Base-by-base conservation (phyloP, 441 rosid species). In the Syzygium malaccense region DNA sequence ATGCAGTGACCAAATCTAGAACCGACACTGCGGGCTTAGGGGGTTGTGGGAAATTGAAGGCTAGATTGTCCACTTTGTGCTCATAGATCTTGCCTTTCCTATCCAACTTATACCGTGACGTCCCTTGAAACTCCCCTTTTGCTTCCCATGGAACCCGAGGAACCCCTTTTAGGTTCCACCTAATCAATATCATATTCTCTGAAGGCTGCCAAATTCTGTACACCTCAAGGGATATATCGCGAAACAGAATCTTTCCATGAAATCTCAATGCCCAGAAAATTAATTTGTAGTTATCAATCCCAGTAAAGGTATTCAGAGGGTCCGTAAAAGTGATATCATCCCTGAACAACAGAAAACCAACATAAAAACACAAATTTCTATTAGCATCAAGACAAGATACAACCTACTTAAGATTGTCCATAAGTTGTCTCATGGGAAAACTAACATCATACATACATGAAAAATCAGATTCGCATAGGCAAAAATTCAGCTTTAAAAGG, bases 61-160 rank as follows among this genome's bases (percentile, higher is more conserved):
- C 99, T 90, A 97, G 91, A 88, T 96, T 97, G 91, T 97, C 99
- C 26, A 96, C 98, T 92, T 94, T 96, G 89, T 97, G 99, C 86
- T 95, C 98, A 33, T 97, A 97, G 78, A 95, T 96, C 92, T 95
- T 96, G 71, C 99, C 99, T 91, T 93, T 93, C 89, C 99, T 91
- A 91, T 97, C 98, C 91, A 97, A 92, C 91, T 96, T 96, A 92
- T 96, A 97, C 86, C 98, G 93, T n/a, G 99, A 96, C 88, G 96
- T 96, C 51, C 98, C 98, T 89, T 97, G 98, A 93, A 97, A 96
- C 88, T 95, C 95, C 56, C 99, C 99, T 90, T 93, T 92, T 84
- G 98, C 98, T 90, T 97, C 99, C 99, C 99, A 97, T 53, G 99
- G 99, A 78, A 97, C 97, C 91, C 98, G 92, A 49, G 99, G 99